Percentiles rank a stretch among this genome's conserved stretches.
phyloP scores from a whole-genome alignment of 2,329 filamentous ascomycete genomes.

The Talaromyces sp. region DNA sequence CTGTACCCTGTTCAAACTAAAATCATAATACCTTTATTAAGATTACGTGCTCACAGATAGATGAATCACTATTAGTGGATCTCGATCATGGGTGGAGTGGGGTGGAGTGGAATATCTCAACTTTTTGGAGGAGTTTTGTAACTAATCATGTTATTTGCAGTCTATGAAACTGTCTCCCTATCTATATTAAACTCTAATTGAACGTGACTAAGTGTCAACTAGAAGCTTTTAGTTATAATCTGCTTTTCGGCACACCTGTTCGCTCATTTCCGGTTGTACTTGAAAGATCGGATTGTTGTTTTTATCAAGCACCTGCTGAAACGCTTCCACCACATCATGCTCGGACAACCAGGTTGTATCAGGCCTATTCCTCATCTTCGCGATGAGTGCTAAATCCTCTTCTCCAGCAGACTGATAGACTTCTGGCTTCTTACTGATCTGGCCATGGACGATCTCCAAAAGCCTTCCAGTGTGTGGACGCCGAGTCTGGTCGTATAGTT shows the following conservation, averaged over 20 bases:
- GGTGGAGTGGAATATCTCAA: conserved; percentile 14
- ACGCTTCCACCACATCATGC: conserved; percentile 47
- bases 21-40: too few relatives aligned
- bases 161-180: too few relatives aligned
- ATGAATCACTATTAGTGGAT: too few relatives aligned
- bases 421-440: conserved; percentile 22
- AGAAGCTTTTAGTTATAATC: neutral
- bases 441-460: conserved; percentile 36
- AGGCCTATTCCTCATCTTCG: conserved; percentile 37
- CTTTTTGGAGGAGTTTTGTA: conserved; percentile 9
- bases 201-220: too few relatives aligned
- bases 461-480: conserved; percentile 48
- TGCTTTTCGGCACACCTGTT: neutral
- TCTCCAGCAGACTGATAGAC: conserved; percentile 24
- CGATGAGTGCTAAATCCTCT: conserved; percentile 41
- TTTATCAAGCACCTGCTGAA: conserved; percentile 24
- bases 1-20: too few relatives aligned
- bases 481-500: conserved; percentile 46
- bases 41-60: too few relatives aligned
- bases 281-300: neutral
- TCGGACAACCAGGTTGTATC: conserved; percentile 49
- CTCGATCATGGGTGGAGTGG: conserved; percentile 15
- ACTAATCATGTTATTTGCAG: too few relatives aligned
- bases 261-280: neutral
- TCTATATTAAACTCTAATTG: too few relatives aligned